Base-by-base conservation (phyloP, 768 basidiomycete genomes). In the Lactarius deliciosus region DNA sequence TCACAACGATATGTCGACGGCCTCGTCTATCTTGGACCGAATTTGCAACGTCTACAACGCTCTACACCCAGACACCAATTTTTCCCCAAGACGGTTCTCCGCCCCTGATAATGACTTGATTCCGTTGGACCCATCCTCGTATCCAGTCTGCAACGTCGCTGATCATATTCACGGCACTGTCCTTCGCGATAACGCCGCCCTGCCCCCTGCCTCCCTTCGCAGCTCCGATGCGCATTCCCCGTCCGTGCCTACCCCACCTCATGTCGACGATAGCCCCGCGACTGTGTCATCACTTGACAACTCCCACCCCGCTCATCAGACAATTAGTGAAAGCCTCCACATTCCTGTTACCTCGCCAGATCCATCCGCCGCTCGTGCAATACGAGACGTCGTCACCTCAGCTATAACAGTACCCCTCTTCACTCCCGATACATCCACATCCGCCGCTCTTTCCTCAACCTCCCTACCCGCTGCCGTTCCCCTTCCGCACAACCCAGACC, bases 301-400 rank as follows among this genome's bases (percentile, higher is more conserved):
- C 6, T 43, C 8, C 16, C 8, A 9, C 43, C 43, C 43, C 43
- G 7, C 20, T 45, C 18, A 20, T n/a, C 43, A 45, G 43, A 45
- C 38, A 13, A 38, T 2, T 7, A n/a, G 2, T 1, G 18, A 45
- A 45, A n/a, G 16, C 7, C 7, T 9, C 20, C 20, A 0, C 43
- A 20, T 9, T 20, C 18, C 43, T 8, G 8, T 20, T 0, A 45
- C 18, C 0, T 45, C 43, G n/a, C 20, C 43, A 20, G 18, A 20
- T 20, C 8, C 18, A n/a, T 1, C 43, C 20, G 2, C 8, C 2
- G 0, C 18, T 9, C 0, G 7, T 9, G 1, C 2, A 20, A 20
- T 43, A 2, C 41, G 16, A 18, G 16, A 18, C 5, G 16, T 20
- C 7, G 41, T 20, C 20, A 20, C 43, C 7, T n/a, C 18, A 8